These are phyloP conservation scores for Rhynchospora pubera DNA, from an alignment of 176 grass and related monocot species.

Conservation along the genomic window DNA sequence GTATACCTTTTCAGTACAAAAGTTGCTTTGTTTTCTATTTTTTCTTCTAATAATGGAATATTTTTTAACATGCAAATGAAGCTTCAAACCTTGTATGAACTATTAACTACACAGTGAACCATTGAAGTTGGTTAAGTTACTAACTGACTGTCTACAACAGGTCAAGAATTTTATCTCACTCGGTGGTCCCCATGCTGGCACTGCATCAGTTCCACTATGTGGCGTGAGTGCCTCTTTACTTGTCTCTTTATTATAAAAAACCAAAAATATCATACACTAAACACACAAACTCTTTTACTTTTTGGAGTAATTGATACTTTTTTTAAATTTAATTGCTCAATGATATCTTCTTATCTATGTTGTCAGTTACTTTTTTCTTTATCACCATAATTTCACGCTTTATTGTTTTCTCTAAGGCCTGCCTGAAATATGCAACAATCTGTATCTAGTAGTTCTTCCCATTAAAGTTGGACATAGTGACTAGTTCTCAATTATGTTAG, in stretches of 20 bases:
- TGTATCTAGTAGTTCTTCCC: neutral
- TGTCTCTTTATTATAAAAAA: neutral
- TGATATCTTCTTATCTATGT: neutral
- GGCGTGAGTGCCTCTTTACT: conserved; percentile 53
- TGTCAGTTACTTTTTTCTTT: conserved; percentile 24
- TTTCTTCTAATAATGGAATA: neutral
- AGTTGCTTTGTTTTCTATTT: conserved; percentile 6
- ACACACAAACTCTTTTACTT: neutral
- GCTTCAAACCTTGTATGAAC: neutral
- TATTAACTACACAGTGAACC: neutral
- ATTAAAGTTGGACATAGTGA: neutral
- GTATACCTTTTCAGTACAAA: neutral
- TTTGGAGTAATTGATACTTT: neutral
- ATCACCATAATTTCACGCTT: neutral
- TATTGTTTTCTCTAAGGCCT: neutral
- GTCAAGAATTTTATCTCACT: conserved; percentile 95
- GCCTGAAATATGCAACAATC: neutral
- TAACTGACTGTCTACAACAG: conserved; percentile 33
- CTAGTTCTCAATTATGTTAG: neutral
- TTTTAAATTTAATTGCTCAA: neutral
- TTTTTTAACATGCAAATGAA: neutral
- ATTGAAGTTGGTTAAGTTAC: neutral
- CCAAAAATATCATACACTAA: neutral
- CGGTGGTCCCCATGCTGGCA: conserved; percentile 92
- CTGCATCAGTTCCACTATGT: conserved; percentile 92